Conservation (phyloP, 164 flowering plant genomes). For the Kalanchoe fedtschenkoi region DNA sequence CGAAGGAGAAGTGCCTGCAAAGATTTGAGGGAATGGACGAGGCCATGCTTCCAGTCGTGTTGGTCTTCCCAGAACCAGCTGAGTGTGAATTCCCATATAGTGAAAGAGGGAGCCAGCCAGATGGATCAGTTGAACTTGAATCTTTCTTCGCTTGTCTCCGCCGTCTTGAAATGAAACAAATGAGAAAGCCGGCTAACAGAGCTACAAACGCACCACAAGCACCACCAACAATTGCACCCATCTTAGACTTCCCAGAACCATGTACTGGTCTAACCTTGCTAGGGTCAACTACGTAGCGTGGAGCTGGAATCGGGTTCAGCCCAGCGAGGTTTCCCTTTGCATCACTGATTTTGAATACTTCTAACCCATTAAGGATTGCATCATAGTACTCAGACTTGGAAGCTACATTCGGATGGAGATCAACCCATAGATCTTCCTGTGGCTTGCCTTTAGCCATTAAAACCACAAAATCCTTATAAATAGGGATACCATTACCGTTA, state of each 20-base stretch:
- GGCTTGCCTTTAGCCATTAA: background rate
- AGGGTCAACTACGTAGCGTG: background rate
- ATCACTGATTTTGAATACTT: conserved; percentile 15
- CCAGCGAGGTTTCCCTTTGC: conserved; percentile 13
- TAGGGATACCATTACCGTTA: conserved; percentile 9
- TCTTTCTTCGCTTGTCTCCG: background rate
- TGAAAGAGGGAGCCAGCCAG: background rate
- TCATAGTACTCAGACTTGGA: background rate
- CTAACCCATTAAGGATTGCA: conserved; percentile 15
- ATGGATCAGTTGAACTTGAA: background rate
- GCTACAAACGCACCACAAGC: conserved; percentile 16
- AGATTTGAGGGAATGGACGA: conserved; percentile 25
- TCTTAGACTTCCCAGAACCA: background rate
- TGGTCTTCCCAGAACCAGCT: background rate
- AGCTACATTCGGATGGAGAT: conserved; percentile 9
- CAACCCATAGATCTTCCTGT: conserved; percentile 9
- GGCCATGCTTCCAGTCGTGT: background rate
- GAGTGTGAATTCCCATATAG: background rate
- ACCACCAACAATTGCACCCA: conserved; percentile 16
- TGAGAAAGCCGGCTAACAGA: background rate
- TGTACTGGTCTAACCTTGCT: background rate
- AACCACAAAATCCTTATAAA: conserved; percentile 12
- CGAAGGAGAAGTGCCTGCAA: conserved; percentile 39
- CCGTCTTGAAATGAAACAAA: background rate
- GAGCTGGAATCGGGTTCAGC: conserved; percentile 9